These are phyloP conservation scores for Ambrosiella beaveri DNA, from an alignment of 2,329 filamentous ascomycete species.

Conservation along the genomic window DNA sequence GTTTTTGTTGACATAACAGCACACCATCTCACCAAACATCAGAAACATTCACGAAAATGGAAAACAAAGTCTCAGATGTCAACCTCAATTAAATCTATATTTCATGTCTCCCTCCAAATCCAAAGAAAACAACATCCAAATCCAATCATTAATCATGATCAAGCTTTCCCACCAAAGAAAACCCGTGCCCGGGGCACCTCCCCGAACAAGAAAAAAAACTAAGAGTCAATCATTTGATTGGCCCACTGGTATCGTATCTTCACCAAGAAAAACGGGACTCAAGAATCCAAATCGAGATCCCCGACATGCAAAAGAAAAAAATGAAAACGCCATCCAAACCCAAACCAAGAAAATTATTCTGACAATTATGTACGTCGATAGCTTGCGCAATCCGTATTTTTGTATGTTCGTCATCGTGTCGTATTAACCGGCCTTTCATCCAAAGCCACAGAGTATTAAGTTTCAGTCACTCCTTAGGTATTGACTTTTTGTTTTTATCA, in stretches of 20 bases:
- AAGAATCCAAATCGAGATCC: constrained; percentile 12
- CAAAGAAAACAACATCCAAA: too few species aligned
- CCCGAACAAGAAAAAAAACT: too few species aligned
- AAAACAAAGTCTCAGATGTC: too few species aligned
- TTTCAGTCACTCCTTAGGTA: neutral
- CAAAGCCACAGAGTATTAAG: neutral
- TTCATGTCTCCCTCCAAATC: too few species aligned
- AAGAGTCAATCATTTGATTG: too few species aligned
- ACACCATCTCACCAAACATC: too few species aligned
- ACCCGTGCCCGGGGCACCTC: too few species aligned
- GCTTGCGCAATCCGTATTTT: neutral
- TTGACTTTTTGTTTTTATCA: neutral
- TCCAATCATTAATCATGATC: too few species aligned
- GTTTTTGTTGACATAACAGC: too few species aligned
- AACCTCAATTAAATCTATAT: too few species aligned
- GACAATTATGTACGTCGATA: neutral
- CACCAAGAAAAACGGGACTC: constrained; percentile 6
- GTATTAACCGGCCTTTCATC: neutral
- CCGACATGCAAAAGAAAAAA: constrained; percentile 3
- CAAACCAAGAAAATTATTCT: neutral
- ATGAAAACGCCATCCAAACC: constrained; percentile 3
- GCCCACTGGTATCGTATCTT: constrained; percentile 2
- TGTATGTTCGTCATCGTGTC: neutral
- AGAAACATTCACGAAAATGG: too few species aligned
- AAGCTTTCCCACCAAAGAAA: too few species aligned